phyloP scores from a whole-genome alignment of 1,284 basidiomycete species.

The Cutaneotrichosporon sp. region DNA sequence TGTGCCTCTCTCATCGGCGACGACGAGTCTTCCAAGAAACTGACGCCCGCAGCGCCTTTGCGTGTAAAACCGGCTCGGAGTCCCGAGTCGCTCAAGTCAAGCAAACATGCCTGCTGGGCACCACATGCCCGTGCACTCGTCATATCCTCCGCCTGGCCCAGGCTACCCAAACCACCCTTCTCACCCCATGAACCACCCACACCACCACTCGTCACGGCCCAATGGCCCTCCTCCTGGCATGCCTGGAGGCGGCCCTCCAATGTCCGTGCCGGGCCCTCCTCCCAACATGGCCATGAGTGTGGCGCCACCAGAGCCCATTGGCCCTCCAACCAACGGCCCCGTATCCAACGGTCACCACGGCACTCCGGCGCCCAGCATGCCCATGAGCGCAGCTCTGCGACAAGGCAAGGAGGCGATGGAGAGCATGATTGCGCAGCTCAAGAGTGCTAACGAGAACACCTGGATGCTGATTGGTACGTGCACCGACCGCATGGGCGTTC shows the following conservation, averaged over 20 bases:
- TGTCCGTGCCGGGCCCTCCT: conserved; percentile 26
- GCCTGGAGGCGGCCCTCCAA: conserved; percentile 29
- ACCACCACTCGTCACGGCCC: conserved; percentile 31
- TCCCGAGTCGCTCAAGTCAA: neutral
- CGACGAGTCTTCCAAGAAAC: neutral
- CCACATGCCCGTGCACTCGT: conserved; percentile 26
- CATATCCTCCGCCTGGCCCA: conserved; percentile 25
- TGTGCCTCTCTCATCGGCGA: neutral
- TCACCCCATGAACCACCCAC: conserved; percentile 29
- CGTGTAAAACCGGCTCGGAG: neutral
- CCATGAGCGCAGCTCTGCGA: conserved; percentile 28
- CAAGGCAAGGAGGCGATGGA: conserved; percentile 46
- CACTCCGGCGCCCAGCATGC: conserved; percentile 8
- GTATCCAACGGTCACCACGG: conserved; percentile 35
- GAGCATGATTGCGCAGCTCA: conserved; percentile 54
- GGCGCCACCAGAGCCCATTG: conserved; percentile 25
- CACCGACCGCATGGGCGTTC: neutral
- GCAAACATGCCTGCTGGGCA: conserved; percentile 24
- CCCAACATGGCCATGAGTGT: conserved; percentile 25
- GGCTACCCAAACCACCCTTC: conserved; percentile 26
- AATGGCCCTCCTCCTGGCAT: conserved; percentile 34
- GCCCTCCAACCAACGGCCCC: conserved; percentile 19
- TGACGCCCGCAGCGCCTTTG: conserved; percentile 6
- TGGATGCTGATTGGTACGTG: conserved; percentile 82
- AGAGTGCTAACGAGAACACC: conserved; percentile 82